Conservation (phyloP, 176 grass and related monocot genomes). For the Metroxylon sagu region DNA sequence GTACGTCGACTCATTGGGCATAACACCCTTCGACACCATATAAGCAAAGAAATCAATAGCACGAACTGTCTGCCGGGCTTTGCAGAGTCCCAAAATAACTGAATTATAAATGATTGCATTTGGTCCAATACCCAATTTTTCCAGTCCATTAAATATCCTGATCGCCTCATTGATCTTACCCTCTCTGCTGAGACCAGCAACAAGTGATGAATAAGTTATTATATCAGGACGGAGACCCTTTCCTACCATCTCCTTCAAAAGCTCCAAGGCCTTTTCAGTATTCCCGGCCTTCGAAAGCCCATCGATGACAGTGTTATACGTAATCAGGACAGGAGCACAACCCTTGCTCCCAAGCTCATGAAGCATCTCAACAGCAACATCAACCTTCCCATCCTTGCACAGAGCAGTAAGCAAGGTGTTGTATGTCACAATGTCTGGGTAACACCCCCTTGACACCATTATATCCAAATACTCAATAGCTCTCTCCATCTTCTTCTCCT, state of each 20-base stretch:
- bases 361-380: conserved; percentile 35
- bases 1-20: conserved; percentile 59
- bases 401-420: conserved; percentile 42
- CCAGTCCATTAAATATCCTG: conserved; percentile 31
- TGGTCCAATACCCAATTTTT: conserved; percentile 33
- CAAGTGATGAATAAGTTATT: conserved; percentile 47
- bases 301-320: conserved; percentile 48
- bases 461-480: conserved; percentile 37
- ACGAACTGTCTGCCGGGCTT: conserved; percentile 39
- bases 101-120: conserved; percentile 45
- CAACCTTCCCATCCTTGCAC: conserved; percentile 45
- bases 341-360: conserved; percentile 41
- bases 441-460: conserved; percentile 48
- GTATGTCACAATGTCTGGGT: conserved; percentile 42
- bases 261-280: conserved; percentile 30
- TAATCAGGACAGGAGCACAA: conserved; percentile 40
- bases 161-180: conserved; percentile 37
- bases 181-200: conserved; percentile 35
- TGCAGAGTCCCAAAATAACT: conserved; percentile 44
- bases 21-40: conserved; percentile 57
- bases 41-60: conserved; percentile 51
- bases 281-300: conserved; percentile 42
- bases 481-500: conserved; percentile 46
- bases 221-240: conserved; percentile 52
- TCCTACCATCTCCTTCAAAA: conserved; percentile 58